Evolutionary conservation across 129 eudicot genomes (phyloP), one percentile per base, ranked within the genome.

Genomic region (Cynara cardunculus): DNA sequence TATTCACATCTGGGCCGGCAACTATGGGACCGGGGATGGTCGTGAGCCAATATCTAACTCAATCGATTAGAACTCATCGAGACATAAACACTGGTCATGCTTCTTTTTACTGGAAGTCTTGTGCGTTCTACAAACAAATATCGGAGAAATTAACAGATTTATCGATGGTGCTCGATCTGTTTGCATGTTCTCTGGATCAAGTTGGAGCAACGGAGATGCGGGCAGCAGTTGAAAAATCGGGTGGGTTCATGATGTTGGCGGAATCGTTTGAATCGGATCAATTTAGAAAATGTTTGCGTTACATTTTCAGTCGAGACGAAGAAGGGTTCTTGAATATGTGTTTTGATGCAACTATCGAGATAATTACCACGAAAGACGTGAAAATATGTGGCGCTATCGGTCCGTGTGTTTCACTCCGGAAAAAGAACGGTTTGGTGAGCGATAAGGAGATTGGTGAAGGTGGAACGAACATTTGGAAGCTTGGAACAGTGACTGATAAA

Each of bases 1-100:
- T 95, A 69, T 95, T 95, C 91, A 92, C 97, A 66, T 90, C 99
- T 31, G 99, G 99, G 12, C 99, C 99, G 6, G 95, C 97, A 67
- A 95, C 97, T 41, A 67, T 88, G 69, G 99, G 99, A 49, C 99
- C 97, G 7, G 99, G 99, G 21, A 85, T 83, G 86, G 87, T 95
- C 35, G 99, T 89, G 16, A 69, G 83, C 78, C 80, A 87, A 21
- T 92, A 90, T 76, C 86, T 87, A 39, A 80, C 84, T 76, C 62
- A 82, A 66, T 76, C 97, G 10, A 92, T 95, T 32, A 83, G 99
- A 86, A 95, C 87, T 64, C 99, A 95, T 78, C 89, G 91, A n/a
- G 97, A 95, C 80, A 77, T 95, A 41, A 85, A 76, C 80, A 84
- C 39, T 49, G 90, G 91, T 19, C 78, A 78, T 70, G 88, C 94